phyloP scores from a whole-genome alignment of 163 green algal species.

The Chloromonas sp. region DNA sequence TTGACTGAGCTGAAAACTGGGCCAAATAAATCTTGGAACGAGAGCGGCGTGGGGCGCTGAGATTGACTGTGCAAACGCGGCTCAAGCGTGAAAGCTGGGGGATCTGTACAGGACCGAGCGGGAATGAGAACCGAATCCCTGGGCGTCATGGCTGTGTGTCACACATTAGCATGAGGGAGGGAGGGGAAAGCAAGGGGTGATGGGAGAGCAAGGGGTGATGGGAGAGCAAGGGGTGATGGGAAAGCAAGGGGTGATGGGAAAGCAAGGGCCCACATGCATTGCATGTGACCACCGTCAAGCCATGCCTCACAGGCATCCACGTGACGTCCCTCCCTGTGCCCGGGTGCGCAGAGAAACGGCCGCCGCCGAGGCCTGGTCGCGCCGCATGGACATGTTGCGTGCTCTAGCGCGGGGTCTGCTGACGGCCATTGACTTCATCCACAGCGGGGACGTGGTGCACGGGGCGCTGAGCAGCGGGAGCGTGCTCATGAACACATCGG shows the following conservation, averaged over 20 bases:
- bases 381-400: slow-evolving; percentile 40
- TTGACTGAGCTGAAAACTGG: neutral
- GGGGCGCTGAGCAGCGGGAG: slow-evolving; percentile 63
- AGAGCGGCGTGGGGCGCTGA: neutral
- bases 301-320: neutral
- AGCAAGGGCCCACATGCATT: too few species aligned
- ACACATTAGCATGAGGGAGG: neutral
- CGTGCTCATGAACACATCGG: slow-evolving; percentile 56
- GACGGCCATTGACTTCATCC: slow-evolving; percentile 51
- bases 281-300: too few species aligned
- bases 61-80: neutral
- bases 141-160: too few species aligned
- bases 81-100: too few species aligned
- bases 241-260: neutral
- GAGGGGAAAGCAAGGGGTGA: neutral
- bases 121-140: too few species aligned
- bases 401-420: slow-evolving; percentile 40
- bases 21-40: neutral
- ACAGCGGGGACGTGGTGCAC: slow-evolving; percentile 64
- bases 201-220: neutral
- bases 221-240: neutral
- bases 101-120: too few species aligned
- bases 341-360: slow-evolving; percentile 19
- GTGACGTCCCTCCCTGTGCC: neutral
- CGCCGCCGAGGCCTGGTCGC: slow-evolving; percentile 28